Conservation (phyloP, 352 stramenopile species). For the Thraustochytrium striatum region DNA sequence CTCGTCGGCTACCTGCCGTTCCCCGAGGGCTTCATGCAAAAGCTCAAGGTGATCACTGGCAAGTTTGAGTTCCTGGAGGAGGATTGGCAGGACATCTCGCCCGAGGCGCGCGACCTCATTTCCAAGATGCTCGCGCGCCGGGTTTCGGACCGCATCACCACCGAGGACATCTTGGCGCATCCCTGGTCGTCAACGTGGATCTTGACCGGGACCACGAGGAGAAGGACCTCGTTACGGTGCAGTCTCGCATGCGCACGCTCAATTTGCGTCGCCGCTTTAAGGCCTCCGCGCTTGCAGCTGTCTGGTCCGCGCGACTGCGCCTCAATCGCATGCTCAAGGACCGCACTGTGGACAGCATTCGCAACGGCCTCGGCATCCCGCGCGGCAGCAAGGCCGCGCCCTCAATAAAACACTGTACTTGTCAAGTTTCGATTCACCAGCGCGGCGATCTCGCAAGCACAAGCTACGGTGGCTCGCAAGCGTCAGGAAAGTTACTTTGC, state of each 20-base stretch:
- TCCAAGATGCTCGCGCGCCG: constrained; percentile 70
- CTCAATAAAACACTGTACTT: too few species aligned
- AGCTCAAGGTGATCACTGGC: constrained; percentile 53
- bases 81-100: constrained; percentile 72
- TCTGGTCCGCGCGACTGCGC: constrained; percentile 8
- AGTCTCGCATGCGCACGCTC: background rate
- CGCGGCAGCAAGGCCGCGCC: too few species aligned
- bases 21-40: constrained; percentile 50
- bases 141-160: constrained; percentile 64
- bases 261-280: constrained; percentile 25
- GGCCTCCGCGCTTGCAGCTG: background rate
- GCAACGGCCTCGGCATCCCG: too few species aligned
- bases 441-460: too few species aligned
- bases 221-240: background rate
- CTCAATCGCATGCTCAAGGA: constrained; percentile 32
- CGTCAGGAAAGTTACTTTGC: too few species aligned
- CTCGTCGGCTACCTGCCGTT: constrained; percentile 57
- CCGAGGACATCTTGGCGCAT: constrained; percentile 66
- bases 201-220: background rate
- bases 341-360: constrained; percentile 2
- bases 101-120: constrained; percentile 77
- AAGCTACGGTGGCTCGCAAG: too few species aligned
- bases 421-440: too few species aligned
- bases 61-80: constrained; percentile 70
- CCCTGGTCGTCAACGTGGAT: constrained; percentile 58